Percentiles rank a stretch among this genome's conserved stretches.
phyloP scores from a whole-genome alignment of 1,284 basidiomycete genomes.

The Puccinia triticina region DNA sequence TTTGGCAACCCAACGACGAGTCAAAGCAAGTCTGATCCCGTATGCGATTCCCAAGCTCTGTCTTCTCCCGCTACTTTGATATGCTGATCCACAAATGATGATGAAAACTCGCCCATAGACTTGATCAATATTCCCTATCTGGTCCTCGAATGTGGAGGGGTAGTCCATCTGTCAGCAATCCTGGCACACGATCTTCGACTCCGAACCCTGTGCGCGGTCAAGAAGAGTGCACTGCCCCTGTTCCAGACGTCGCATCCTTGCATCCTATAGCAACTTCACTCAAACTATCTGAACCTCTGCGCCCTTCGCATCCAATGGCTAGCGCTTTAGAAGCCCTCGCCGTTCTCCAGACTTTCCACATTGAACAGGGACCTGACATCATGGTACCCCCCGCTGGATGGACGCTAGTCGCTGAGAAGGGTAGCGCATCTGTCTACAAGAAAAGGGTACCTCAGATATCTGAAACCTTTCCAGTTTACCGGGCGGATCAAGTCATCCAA shows the following conservation, averaged over 20 bases:
- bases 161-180: conserved; percentile 28
- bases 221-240: conserved; percentile 6
- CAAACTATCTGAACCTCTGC: conserved; percentile 2
- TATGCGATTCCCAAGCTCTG: conserved; percentile 63
- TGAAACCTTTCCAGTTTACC: conserved; percentile 78
- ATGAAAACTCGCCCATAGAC: conserved; percentile 23
- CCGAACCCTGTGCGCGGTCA: background rate
- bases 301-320: conserved; percentile 67
- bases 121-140: conserved; percentile 50
- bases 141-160: conserved; percentile 45
- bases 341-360: conserved; percentile 76
- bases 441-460: conserved; percentile 78
- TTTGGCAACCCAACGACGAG: conserved; percentile 79
- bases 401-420: conserved; percentile 77
- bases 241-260: conserved; percentile 7
- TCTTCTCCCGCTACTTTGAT: background rate
- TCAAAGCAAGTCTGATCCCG: conserved; percentile 82
- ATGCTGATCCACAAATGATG: conserved; percentile 25
- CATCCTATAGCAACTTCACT: conserved; percentile 9
- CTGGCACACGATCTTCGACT: conserved; percentile 24
- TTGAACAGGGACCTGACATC: conserved; percentile 64
- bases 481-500: conserved; percentile 88
- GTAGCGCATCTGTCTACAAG: conserved; percentile 74
- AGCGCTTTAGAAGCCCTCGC: conserved; percentile 77
- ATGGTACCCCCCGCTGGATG: conserved; percentile 69